Evolutionary conservation across 495 filamentous ascomycete genomes (phyloP), one percentile per base, ranked within the genome.

Genomic region (Astrocystis sublimbata): DNA sequence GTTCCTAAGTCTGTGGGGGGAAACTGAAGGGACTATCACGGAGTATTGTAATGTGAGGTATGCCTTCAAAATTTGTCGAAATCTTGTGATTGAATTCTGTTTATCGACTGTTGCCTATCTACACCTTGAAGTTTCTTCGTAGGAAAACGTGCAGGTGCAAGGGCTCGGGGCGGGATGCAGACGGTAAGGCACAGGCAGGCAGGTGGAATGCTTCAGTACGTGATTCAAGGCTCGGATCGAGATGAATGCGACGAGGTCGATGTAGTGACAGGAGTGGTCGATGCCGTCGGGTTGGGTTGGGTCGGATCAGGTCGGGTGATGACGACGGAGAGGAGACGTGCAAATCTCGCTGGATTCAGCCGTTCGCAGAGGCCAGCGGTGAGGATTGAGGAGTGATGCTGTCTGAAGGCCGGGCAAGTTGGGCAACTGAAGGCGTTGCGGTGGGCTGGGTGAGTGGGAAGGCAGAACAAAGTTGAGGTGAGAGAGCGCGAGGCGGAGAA

Each of bases 101-200:
- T 87, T 87, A 84, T 73, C 62, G 62, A 54, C 36, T 41, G 64
- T 67, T 63, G 62, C 61, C 69, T 92, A 93, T 92, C 84, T 93
- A 93, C 91, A 93, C 90, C 89, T 79, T 70, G 60, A 70, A 81
- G 83, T 78, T 81, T 86, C n/a, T 90, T 86, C 86, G 83, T 91
- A 90, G 76, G 87, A 92, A 92, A 91, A 92, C 87, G 85, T 89
- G 91, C 88, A 89, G 90, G 90, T 93, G 89, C 78, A 81, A 75
- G 79, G 78, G 58, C 38, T 61, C 47, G 38, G 58, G 58, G 47
- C 58, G 58, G 47, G 51, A 61, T 61, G 49, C 58, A 61, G 45
- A 49, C 58, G 58, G 9, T 43, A 28, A 61, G 49, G 47, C 58
- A 61, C 58, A 53, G 24, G n/a, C 36, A 63, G 67, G 60, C 65